Conservation (phyloP, 1,284 basidiomycete species). For the Ganoderma boninense region DNA sequence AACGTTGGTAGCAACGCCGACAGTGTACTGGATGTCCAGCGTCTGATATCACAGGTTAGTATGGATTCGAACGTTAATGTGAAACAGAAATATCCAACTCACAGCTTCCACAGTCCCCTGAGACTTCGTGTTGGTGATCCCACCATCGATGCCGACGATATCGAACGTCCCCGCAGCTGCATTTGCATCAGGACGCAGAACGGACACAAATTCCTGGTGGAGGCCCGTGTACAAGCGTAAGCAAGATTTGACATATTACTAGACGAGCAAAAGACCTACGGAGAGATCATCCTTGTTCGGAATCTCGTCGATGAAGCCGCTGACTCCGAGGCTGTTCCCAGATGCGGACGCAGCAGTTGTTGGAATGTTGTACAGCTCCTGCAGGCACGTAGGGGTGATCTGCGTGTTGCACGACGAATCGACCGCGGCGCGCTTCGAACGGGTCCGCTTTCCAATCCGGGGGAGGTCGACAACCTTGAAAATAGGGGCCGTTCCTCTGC, state of each 20-base stretch:
- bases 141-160: constrained; percentile 32
- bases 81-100: constrained; percentile 17
- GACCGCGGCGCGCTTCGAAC: constrained; percentile 26
- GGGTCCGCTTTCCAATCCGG: constrained; percentile 21
- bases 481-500: constrained; percentile 16
- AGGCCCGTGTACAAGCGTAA: not conserved
- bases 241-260: not conserved
- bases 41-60: constrained; percentile 37
- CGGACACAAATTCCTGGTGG: constrained; percentile 55
- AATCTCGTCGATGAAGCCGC: constrained; percentile 62
- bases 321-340: constrained; percentile 61
- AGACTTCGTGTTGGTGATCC: constrained; percentile 46
- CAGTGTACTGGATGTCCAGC: constrained; percentile 71
- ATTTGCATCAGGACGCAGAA: constrained; percentile 60
- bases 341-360: constrained; percentile 55
- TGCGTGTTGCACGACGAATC: constrained; percentile 45
- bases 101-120: constrained; percentile 32
- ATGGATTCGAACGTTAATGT: not conserved
- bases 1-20: constrained; percentile 63
- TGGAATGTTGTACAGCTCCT: constrained; percentile 59
- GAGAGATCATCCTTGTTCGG: constrained; percentile 59
- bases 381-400: constrained; percentile 66
- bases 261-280: constrained; percentile 32
- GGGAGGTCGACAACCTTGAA: constrained; percentile 26
- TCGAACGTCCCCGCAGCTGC: constrained; percentile 43